Evolutionary conservation across 768 basidiomycete genomes (phyloP), one percentile per base, ranked within the genome.

Genomic region (Neoboletus magnificus): DNA sequence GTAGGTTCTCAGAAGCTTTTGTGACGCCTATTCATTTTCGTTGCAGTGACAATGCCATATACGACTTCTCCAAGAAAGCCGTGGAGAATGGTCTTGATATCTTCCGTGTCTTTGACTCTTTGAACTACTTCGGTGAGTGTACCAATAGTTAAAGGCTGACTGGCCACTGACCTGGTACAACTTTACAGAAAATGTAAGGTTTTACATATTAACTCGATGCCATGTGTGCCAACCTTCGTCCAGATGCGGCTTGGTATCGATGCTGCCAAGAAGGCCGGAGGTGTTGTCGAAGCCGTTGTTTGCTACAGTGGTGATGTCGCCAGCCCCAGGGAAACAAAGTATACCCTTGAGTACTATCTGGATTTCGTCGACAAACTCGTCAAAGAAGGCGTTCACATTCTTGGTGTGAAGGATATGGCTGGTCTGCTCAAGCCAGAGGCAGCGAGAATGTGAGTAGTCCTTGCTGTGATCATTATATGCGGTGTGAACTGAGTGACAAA

Each of bases 41-140:
- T 50, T 22, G 46, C 59, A 93, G 91, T 29, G 95, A 98, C 72
- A 99, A 99, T 65, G 96, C 92, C 55, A 98, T 99, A 73, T 99
- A 99, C 74, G 97, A 97, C 73, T 99, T 99, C 78, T 97, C 92
- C 58, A 96, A 95, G 79, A 96, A 96, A 72, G 97, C 97, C 23
- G 96, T 99, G n/a, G 94, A 98, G 76, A 97, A 98, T 64, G 97
- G 97, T 69, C 83, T 98, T 47, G 97, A 99, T 74, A 99, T 99
- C 71, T 99, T 99, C 91, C 85, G 97, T 67, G 93, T 99, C 50
- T 99, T 99, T 65, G 97, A 99, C 73, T 98, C 97, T 30, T 77
- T 99, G 74, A 99, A 99, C 79, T 99, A 98, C 74, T 88, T 99
- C 59, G 96, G 95, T 87, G 73, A 49, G 84, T 77, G 44, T 11